phyloP scores from a whole-genome alignment of 2,329 filamentous ascomycete genomes.

The Aspergillus glaucus region DNA sequence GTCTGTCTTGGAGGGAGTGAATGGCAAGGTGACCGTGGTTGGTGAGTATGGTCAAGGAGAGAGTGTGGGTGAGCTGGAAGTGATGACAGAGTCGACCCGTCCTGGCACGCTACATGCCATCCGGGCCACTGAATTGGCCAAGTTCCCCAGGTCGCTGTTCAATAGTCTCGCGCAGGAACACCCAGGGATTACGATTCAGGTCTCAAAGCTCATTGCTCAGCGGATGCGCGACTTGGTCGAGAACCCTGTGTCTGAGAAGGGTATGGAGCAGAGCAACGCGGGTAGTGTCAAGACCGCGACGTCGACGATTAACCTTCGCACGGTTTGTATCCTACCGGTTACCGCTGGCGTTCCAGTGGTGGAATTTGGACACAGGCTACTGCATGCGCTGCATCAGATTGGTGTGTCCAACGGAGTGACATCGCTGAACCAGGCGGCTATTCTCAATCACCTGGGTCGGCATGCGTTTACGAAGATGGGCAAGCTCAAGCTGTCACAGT shows the following conservation, averaged over 20 bases:
- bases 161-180: slow-evolving; percentile 97
- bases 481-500: slow-evolving; percentile 90
- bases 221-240: slow-evolving; percentile 87
- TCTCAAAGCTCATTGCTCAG: slow-evolving; percentile 95
- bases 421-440: slow-evolving; percentile 85
- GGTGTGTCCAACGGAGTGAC: slow-evolving; percentile 85
- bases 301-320: slow-evolving; percentile 85
- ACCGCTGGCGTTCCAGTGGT: slow-evolving; percentile 87
- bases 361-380: slow-evolving; percentile 84
- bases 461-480: slow-evolving; percentile 98
- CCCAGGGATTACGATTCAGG: slow-evolving; percentile 96
- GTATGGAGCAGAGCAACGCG: slow-evolving; percentile 55
- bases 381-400: slow-evolving; percentile 83
- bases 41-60: slow-evolving; percentile 96
- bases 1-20: slow-evolving; percentile 72
- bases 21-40: slow-evolving; percentile 75
- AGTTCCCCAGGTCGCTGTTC: slow-evolving; percentile 91
- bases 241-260: slow-evolving; percentile 62
- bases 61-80: slow-evolving; percentile 93
- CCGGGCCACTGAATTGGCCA: slow-evolving; percentile 90
- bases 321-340: slow-evolving; percentile 85
- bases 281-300: slow-evolving; percentile 52
- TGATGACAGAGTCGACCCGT: slow-evolving; percentile 88
- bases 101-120: slow-evolving; percentile 91
- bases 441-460: slow-evolving; percentile 87